These are phyloP conservation scores for Mrakia frigida DNA, from an alignment of 768 basidiomycete genomes.

Conservation along the genomic window DNA sequence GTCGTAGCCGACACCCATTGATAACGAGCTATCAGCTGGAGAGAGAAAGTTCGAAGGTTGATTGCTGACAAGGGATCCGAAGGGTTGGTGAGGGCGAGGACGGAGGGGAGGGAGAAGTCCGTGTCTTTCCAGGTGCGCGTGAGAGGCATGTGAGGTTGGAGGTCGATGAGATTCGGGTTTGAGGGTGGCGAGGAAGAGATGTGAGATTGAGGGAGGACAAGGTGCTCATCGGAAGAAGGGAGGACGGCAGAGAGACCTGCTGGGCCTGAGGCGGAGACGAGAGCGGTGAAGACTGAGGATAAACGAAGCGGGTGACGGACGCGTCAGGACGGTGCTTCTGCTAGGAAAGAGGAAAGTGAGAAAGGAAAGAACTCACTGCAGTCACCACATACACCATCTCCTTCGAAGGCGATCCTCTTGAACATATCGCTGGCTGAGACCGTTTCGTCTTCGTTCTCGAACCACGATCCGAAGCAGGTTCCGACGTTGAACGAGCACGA, in stretches of 20 bases:
- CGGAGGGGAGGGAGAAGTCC: not conserved
- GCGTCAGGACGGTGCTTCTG: not conserved
- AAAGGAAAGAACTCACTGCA: slow-evolving; percentile 13
- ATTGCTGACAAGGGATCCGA: not conserved
- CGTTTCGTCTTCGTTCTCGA: not conserved
- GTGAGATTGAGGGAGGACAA: not conserved
- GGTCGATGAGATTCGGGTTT: not conserved
- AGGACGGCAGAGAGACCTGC: slow-evolving; percentile 29
- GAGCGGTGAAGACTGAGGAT: slow-evolving; percentile 19
- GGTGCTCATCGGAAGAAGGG: not conserved
- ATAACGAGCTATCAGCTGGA: slow-evolving; percentile 18
- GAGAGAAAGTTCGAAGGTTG: slow-evolving; percentile 3
- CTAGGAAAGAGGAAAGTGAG: not conserved
- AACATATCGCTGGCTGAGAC: slow-evolving; percentile 20
- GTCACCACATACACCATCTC: slow-evolving; percentile 13
- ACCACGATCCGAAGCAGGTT: slow-evolving; percentile 24
- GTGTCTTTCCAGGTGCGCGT: slow-evolving; percentile 3
- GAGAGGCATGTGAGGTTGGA: slow-evolving; percentile 26
- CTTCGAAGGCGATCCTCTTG: slow-evolving; percentile 11
- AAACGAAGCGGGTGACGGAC: too few relatives aligned
- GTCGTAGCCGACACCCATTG: slow-evolving; percentile 1
- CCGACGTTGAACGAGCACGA: slow-evolving; percentile 14
- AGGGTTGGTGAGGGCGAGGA: not conserved
- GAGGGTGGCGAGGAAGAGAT: not conserved
- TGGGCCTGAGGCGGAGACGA: slow-evolving; percentile 20